Evolutionary conservation across 495 filamentous ascomycete species (phyloP), one percentile per base, ranked within the genome.

Genomic region (Talaromyces liani): DNA sequence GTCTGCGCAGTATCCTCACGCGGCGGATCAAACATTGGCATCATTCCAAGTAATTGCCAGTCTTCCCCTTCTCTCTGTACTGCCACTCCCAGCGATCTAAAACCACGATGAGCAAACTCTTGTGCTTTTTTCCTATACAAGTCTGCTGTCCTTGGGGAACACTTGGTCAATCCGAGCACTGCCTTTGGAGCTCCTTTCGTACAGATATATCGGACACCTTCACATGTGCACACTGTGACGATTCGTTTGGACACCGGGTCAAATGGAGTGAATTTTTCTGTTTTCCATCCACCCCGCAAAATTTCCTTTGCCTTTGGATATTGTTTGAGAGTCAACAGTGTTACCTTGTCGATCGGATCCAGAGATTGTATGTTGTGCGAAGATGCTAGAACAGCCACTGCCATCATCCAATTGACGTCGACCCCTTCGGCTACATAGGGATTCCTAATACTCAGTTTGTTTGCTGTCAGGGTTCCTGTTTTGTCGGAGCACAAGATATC

Each of bases 401-500:
- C 86, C 79, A 90, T 88, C 84, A 89, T 88, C 87, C 87, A 90
- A 73, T 89, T 84, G 66, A 88, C 76, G 70, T 89, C 87, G 33
- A 88, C 82, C 34, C 87, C 87, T 73, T 89, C 87, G 16, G 86
- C 82, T 60, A 89, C 86, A 67, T 86, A 90, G 6, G 87, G 87
- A 63, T 89, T 85, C 41, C 86, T 84, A 66, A 89, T 90, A 63
- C 82, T 86, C 34, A 90, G 73, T 69, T 89, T 87, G 68, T 90
- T 90, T 62, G 87, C 87, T 22, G 87, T 89, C 65, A 90, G 77
- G 22, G 78, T 85, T 61, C 82, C 81, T 2, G 91, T 96, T 83
- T 97, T 97, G 80, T 97, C 93, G 51, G 93, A 97, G 83, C 93
- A 97, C 65, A 97, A 87, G 74, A 97, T 95, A 79, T 97, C 91